phyloP scores from a whole-genome alignment of 2,329 filamentous ascomycete species.

The Fusarium torulosum region DNA sequence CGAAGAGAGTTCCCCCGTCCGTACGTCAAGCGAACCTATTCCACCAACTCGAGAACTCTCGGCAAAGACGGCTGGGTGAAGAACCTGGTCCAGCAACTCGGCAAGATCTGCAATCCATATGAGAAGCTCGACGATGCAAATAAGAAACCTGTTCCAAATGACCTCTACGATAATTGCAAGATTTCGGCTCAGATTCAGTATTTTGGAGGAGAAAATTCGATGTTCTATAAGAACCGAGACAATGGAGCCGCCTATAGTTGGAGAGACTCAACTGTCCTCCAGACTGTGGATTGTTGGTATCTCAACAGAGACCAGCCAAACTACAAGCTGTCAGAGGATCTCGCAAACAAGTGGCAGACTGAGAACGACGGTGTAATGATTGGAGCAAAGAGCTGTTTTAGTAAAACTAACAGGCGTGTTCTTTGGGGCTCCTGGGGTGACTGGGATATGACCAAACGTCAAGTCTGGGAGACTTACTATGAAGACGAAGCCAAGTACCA shows the following conservation, averaged over 20 bases:
- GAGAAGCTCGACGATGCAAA: neutral
- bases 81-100: accelerated
- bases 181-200: neutral
- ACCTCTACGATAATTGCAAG: neutral
- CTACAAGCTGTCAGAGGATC: accelerated
- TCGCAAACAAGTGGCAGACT: accelerated
- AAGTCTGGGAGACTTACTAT: neutral
- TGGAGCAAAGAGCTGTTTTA: neutral
- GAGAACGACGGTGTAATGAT: neutral
- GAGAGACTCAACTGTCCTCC: neutral
- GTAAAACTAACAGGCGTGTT: neutral
- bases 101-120: neutral
- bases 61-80: neutral
- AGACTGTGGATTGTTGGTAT: neutral
- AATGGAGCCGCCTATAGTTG: neutral
- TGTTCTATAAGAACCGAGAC: neutral
- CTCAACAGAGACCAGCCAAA: accelerated
- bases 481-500: neutral
- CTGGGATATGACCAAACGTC: neutral
- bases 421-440: neutral
- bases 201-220: neutral
- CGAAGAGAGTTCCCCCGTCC: neutral
- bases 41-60: neutral
- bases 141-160: accelerated
- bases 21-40: neutral